A percentile compares a stretch with the other conserved stretches of the same genome.
Conservation (phyloP, 352 stramenopile genomes). For the Aphanomyces cochlioides region DNA sequence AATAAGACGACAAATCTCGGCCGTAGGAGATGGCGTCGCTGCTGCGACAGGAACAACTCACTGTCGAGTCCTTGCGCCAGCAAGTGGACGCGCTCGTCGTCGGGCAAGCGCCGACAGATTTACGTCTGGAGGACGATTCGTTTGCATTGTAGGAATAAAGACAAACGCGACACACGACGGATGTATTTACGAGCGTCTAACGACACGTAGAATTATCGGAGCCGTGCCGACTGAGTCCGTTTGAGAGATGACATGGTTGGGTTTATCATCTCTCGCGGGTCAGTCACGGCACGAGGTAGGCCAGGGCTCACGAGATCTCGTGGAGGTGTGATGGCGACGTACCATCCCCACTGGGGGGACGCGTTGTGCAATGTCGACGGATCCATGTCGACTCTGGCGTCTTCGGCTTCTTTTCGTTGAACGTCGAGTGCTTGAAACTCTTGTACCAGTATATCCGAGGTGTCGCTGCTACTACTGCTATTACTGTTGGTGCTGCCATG, state of each 20-base stretch:
- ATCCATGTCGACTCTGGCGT: constrained; percentile 24
- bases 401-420: constrained; percentile 33
- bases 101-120: not conserved
- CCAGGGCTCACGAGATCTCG: constrained; percentile 39
- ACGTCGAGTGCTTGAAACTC: constrained; percentile 14
- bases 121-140: not conserved
- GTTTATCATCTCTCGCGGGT: not conserved
- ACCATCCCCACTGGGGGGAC: constrained; percentile 84
- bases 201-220: not conserved
- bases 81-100: constrained; percentile 10
- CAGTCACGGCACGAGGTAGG: constrained; percentile 15
- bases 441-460: not conserved
- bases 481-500: no score
- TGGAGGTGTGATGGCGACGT: constrained; percentile 79
- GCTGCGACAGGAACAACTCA: not conserved
- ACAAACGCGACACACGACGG: no score
- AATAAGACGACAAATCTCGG: not conserved
- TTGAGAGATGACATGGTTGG: constrained; percentile 13
- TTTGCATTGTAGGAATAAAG: constrained; percentile 2
- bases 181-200: no score
- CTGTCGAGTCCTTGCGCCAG: constrained; percentile 8
- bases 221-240: constrained; percentile 22
- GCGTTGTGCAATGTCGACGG: constrained; percentile 47
- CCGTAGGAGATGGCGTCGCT: not conserved
- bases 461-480: constrained; percentile 7